phyloP scores from a whole-genome alignment of 768 basidiomycete genomes.

The Clathrus columnatus region DNA sequence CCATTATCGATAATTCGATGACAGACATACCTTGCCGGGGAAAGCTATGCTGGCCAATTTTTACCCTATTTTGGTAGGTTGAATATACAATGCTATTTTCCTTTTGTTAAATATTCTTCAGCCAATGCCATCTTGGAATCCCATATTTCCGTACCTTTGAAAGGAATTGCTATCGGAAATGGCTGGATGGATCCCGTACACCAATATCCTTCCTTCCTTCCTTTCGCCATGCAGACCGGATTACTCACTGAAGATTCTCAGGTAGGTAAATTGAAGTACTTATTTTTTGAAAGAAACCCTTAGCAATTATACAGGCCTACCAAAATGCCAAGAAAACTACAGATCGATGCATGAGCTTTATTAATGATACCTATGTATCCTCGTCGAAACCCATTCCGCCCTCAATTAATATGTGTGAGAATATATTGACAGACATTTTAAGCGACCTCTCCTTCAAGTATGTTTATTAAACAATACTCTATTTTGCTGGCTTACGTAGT shows the following conservation, averaged over 20 bases:
- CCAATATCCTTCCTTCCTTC: slow-evolving; percentile 87
- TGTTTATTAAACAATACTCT: not conserved
- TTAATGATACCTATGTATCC: slow-evolving; percentile 12
- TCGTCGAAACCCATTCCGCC: slow-evolving; percentile 5
- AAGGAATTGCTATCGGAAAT: slow-evolving; percentile 88
- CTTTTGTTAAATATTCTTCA: slow-evolving; percentile 22
- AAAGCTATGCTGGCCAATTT: slow-evolving; percentile 96
- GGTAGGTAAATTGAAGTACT: slow-evolving; percentile 31
- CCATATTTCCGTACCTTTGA: slow-evolving; percentile 50
- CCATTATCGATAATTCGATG: not conserved
- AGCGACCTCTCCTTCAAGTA: not conserved
- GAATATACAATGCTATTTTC: not conserved
- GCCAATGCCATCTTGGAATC: slow-evolving; percentile 71
- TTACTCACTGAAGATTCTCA: slow-evolving; percentile 64
- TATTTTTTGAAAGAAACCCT: slow-evolving; percentile 2
- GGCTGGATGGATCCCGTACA: slow-evolving; percentile 90
- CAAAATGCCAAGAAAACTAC: slow-evolving; percentile 35
- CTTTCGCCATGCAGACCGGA: slow-evolving; percentile 74
- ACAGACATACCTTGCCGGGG: slow-evolving; percentile 92
- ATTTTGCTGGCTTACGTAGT: not conserved
- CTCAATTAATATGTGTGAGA: slow-evolving; percentile 7
- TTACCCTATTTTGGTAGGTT: slow-evolving; percentile 85
- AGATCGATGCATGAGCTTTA: slow-evolving; percentile 6
- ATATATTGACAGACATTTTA: slow-evolving; percentile 3
- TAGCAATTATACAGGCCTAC: slow-evolving; percentile 32